These are phyloP conservation scores for Venturia pyrina DNA, from an alignment of 2,329 filamentous ascomycete species.

Conservation along the genomic window DNA sequence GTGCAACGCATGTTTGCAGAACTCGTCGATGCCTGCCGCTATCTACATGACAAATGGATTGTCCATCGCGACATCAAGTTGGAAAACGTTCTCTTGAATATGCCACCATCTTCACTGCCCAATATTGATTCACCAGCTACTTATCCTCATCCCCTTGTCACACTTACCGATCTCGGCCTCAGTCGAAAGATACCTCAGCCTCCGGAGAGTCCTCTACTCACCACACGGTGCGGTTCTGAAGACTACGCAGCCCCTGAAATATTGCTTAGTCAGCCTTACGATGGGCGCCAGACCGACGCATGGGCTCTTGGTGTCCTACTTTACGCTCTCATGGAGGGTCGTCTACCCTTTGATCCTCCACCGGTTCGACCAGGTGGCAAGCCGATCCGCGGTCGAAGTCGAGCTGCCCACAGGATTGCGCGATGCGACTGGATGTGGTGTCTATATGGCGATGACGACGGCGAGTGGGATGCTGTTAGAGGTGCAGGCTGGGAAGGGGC, in stretches of 20 bases:
- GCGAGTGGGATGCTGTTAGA: constrained; percentile 69
- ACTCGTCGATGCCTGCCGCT: constrained; percentile 71
- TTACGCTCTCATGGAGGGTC: constrained; percentile 87
- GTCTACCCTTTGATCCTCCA: constrained; percentile 83
- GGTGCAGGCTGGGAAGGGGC: constrained; percentile 64
- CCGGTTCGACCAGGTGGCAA: constrained; percentile 66
- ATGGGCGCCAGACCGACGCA: constrained; percentile 82
- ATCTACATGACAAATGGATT: constrained; percentile 76
- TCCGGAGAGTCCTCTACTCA: constrained; percentile 74
- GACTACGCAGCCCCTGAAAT: constrained; percentile 97
- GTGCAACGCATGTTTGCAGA: constrained; percentile 84
- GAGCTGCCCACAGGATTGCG: constrained; percentile 89
- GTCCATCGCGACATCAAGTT: constrained; percentile 97
- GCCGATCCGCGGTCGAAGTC: constrained; percentile 35
- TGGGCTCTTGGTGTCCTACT: constrained; percentile 92
- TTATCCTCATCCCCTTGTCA: constrained; percentile 75
- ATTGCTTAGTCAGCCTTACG: constrained; percentile 88
- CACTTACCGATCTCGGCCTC: constrained; percentile 83
- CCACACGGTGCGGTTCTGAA: constrained; percentile 88
- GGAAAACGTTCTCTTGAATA: constrained; percentile 91
- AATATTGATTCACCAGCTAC: constrained; percentile 56
- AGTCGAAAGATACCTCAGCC: constrained; percentile 72
- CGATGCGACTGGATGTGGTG: constrained; percentile 94
- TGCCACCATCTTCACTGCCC: constrained; percentile 59
- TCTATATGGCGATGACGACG: constrained; percentile 71